Conservation (phyloP, 805 yeast species). For the Candida silvatica region DNA sequence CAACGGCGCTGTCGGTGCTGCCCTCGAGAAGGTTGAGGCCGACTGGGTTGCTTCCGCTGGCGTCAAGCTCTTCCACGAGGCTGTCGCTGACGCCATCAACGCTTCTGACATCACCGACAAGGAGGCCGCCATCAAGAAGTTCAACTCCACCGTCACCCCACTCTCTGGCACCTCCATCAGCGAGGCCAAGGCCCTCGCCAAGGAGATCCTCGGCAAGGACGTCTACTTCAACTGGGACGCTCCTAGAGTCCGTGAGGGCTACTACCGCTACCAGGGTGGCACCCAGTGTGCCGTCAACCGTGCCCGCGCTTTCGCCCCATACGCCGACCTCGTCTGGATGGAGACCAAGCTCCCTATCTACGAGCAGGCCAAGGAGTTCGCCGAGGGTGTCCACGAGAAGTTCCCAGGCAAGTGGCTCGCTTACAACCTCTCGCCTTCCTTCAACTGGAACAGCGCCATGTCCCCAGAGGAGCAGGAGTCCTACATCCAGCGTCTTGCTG, state of each 20-base stretch:
- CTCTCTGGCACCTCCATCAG: slow-evolving; percentile 65
- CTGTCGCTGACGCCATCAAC: slow-evolving; percentile 76
- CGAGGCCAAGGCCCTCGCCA: slow-evolving; percentile 74
- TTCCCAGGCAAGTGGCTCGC: slow-evolving; percentile 94
- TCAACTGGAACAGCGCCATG: slow-evolving; percentile 98
- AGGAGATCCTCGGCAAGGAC: slow-evolving; percentile 69
- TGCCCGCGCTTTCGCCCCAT: slow-evolving; percentile 92
- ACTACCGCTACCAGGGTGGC: slow-evolving; percentile 93
- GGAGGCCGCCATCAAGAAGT: slow-evolving; percentile 52
- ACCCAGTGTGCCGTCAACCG: slow-evolving; percentile 96
- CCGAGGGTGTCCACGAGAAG: slow-evolving; percentile 75
- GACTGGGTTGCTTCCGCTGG: slow-evolving; percentile 82
- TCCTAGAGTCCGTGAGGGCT: slow-evolving; percentile 93
- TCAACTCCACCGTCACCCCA: slow-evolving; percentile 65
- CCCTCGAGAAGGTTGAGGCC: slow-evolving; percentile 63
- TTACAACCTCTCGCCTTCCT: slow-evolving; percentile 92
- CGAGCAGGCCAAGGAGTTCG: slow-evolving; percentile 89
- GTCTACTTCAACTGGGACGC: slow-evolving; percentile 91
- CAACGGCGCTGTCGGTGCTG: slow-evolving; percentile 63
- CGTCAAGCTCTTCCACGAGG: slow-evolving; percentile 82
- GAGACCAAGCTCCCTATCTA: slow-evolving; percentile 93
- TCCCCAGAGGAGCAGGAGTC: slow-evolving; percentile 79
- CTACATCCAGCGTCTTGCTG: slow-evolving; percentile 76
- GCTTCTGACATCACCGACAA: slow-evolving; percentile 49
- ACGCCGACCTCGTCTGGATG: slow-evolving; percentile 96